phyloP scores from a whole-genome alignment of 768 basidiomycete genomes.

The Panaeolus papilionaceus region DNA sequence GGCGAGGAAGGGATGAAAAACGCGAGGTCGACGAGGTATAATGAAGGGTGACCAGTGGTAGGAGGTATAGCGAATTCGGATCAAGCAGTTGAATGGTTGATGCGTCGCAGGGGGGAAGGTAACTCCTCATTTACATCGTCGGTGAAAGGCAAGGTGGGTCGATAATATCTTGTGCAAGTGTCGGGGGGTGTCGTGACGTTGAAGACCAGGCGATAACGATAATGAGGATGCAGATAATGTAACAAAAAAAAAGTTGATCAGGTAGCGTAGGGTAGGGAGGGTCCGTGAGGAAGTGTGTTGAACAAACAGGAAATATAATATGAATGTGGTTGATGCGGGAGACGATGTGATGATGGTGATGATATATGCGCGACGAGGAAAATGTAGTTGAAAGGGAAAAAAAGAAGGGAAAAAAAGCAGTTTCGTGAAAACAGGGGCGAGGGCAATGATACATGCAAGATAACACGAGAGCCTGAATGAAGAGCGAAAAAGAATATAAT shows the following conservation, averaged over 20 bases:
- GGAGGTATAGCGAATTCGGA: slow-evolving; percentile 15
- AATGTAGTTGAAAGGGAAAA: slow-evolving; percentile 11
- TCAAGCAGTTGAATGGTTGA: slow-evolving; percentile 28
- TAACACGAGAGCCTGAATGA: slow-evolving; percentile 16
- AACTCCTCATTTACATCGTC: slow-evolving; percentile 12
- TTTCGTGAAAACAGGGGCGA: slow-evolving; percentile 13
- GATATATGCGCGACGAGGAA: slow-evolving; percentile 16
- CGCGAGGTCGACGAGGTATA: not conserved
- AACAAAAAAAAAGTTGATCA: slow-evolving; percentile 15
- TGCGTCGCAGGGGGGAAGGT: not conserved
- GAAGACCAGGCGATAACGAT: slow-evolving; percentile 14
- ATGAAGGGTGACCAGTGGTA: not conserved
- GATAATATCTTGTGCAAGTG: not conserved
- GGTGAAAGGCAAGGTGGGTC: not conserved
- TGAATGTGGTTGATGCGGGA: not conserved
- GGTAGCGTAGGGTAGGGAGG: slow-evolving; percentile 11
- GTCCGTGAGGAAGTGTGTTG: slow-evolving; percentile 12
- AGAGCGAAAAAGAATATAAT: slow-evolving; percentile 16
- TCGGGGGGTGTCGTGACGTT: not conserved
- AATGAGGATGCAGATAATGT: slow-evolving; percentile 14
- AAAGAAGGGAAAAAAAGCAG: slow-evolving; percentile 25
- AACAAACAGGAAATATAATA: slow-evolving; percentile 14
- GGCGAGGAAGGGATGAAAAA: not conserved
- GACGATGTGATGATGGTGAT: slow-evolving; percentile 18
- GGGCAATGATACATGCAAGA: slow-evolving; percentile 20